phyloP scores from a whole-genome alignment of 2,329 filamentous ascomycete genomes.

The Drechslerella dactyloides region DNA sequence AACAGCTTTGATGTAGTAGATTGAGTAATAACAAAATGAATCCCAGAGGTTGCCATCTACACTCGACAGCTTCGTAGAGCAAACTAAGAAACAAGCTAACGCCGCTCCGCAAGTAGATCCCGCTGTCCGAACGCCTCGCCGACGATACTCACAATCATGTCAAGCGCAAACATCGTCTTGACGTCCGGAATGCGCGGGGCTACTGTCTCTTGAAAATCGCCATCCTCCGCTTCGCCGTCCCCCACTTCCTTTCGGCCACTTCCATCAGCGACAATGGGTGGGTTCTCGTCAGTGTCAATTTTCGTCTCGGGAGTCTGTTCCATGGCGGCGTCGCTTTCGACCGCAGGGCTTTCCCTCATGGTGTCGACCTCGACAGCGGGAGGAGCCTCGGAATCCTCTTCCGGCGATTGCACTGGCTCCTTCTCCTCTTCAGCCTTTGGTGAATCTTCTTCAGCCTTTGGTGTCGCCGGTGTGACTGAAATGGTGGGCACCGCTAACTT shows the following conservation, averaged over 20 bases:
- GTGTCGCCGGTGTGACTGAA: slow-evolving; percentile 34
- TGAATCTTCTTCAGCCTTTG: slow-evolving; percentile 4
- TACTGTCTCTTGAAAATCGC: background rate
- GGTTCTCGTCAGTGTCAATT: too few relatives aligned
- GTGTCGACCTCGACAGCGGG: too few relatives aligned
- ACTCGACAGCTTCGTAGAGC: too few relatives aligned
- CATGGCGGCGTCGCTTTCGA: background rate
- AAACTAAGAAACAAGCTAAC: slow-evolving; percentile 3
- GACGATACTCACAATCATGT: slow-evolving; percentile 55
- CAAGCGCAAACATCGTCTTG: slow-evolving; percentile 53
- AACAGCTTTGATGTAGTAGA: too few relatives aligned
- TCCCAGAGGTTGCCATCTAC: too few relatives aligned
- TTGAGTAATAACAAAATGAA: too few relatives aligned
- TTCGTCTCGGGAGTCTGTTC: background rate
- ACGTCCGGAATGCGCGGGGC: slow-evolving; percentile 36
- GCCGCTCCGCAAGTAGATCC: slow-evolving; percentile 52
- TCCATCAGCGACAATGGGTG: background rate
- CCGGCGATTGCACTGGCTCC: slow-evolving; percentile 2
- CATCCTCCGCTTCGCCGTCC: background rate
- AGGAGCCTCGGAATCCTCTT: background rate
- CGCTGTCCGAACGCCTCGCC: slow-evolving; percentile 54
- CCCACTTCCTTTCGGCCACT: background rate
- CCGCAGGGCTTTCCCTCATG: too few relatives aligned
- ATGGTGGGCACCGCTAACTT: slow-evolving; percentile 19
- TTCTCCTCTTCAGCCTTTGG: slow-evolving; percentile 10